phyloP scores from a whole-genome alignment of 306 rosid species.

The Citrullus amarus region DNA sequence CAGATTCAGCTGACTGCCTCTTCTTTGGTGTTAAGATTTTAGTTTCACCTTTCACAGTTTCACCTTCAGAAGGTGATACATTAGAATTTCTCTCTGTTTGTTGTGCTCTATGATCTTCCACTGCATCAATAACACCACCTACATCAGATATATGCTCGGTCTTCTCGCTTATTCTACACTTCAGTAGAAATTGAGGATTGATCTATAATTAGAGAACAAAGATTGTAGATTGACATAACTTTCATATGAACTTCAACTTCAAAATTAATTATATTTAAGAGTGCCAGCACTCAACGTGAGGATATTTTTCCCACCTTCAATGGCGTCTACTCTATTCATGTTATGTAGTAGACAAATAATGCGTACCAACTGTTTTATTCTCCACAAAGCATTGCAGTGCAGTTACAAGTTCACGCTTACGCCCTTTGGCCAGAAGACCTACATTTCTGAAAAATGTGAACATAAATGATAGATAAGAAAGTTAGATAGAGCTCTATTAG shows the following conservation, averaged over 20 bases:
- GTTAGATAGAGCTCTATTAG: neutral
- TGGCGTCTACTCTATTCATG: neutral
- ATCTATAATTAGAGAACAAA: conserved; percentile 25
- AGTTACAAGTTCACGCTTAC: conserved; percentile 62
- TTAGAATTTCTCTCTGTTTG: conserved; percentile 37
- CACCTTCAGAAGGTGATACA: conserved; percentile 18
- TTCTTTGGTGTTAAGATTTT: conserved; percentile 21
- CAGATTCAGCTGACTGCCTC: conserved; percentile 33
- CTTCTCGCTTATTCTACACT: conserved; percentile 16
- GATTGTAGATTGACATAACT: conserved; percentile 27
- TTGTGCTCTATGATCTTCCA: conserved; percentile 20
- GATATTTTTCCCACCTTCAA: neutral
- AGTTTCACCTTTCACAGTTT: conserved; percentile 18
- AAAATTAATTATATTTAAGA: neutral
- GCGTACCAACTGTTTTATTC: conserved; percentile 39
- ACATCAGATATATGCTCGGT: conserved; percentile 17
- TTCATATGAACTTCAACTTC: neutral
- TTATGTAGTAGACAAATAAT: neutral
- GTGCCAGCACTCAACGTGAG: neutral
- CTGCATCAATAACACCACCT: conserved; percentile 21
- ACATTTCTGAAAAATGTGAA: conserved; percentile 45
- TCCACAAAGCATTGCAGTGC: conserved; percentile 57
- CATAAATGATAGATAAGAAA: conserved; percentile 9
- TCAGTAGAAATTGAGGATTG: conserved; percentile 20
- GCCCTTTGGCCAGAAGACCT: conserved; percentile 62